These are phyloP conservation scores for Aureobasidium vineae DNA, from an alignment of 2,329 filamentous ascomycete species.

Conservation along the genomic window DNA sequence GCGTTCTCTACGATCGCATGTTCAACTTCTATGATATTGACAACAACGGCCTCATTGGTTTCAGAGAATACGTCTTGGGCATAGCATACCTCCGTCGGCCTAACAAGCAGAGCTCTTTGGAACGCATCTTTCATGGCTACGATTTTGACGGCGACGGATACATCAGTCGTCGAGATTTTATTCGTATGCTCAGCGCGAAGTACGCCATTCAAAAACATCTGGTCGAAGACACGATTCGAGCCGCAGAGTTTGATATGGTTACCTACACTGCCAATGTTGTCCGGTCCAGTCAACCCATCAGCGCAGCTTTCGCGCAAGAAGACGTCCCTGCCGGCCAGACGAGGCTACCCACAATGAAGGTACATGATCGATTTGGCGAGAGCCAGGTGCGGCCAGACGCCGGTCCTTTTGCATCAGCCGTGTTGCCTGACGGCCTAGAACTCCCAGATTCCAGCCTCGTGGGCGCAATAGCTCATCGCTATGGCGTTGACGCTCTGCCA, in stretches of 20 bases:
- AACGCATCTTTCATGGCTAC: constrained; percentile 80
- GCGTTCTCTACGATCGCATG: constrained; percentile 92
- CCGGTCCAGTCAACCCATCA: constrained; percentile 47
- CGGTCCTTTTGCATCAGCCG: constrained; percentile 15
- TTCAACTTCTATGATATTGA: constrained; percentile 96
- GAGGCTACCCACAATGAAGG: constrained; percentile 37
- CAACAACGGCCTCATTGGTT: constrained; percentile 82
- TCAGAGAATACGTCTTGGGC: constrained; percentile 85
- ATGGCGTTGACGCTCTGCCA: constrained; percentile 41
- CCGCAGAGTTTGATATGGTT: constrained; percentile 63
- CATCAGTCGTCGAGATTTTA: constrained; percentile 79
- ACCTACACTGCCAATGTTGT: constrained; percentile 40
- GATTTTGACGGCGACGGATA: constrained; percentile 87
- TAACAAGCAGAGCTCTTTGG: constrained; percentile 63
- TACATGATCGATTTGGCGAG: constrained; percentile 37
- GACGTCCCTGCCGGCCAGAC: constrained; percentile 37
- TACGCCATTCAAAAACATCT: constrained; percentile 89
- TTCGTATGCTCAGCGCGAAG: constrained; percentile 89
- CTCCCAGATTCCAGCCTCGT: background rate
- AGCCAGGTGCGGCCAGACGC: constrained; percentile 29
- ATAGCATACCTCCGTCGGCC: constrained; percentile 64
- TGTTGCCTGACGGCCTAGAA: constrained; percentile 25
- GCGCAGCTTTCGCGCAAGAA: constrained; percentile 46
- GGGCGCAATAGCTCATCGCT: constrained; percentile 1
- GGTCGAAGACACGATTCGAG: constrained; percentile 75